These are phyloP conservation scores for Diaporthe nobilis DNA, from an alignment of 2,329 filamentous ascomycete species.

Conservation along the genomic window DNA sequence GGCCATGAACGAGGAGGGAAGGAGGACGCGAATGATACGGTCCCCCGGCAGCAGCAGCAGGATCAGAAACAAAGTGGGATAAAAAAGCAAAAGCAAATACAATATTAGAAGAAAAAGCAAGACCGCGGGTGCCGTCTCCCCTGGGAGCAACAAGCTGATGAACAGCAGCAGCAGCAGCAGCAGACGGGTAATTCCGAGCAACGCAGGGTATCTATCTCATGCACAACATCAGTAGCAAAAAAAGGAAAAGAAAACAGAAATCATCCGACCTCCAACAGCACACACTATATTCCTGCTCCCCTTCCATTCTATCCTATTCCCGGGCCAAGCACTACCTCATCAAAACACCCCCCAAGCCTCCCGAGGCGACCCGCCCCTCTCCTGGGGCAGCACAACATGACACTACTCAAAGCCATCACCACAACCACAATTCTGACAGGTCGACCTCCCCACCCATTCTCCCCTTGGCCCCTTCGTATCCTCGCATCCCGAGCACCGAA, in stretches of 20 bases:
- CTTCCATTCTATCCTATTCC: not conserved
- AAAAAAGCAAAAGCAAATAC: not conserved
- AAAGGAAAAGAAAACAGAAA: too few species aligned
- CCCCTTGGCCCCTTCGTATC: not conserved
- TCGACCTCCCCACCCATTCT: not conserved
- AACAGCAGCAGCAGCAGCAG: not conserved
- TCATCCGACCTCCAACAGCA: not conserved
- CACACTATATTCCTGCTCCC: not conserved
- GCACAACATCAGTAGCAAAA: not conserved
- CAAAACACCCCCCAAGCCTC: not conserved
- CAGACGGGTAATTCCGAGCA: not conserved
- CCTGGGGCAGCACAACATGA: conserved; percentile 3
- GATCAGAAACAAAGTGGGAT: not conserved
- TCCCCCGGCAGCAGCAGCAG: not conserved
- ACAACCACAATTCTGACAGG: conserved; percentile 11
- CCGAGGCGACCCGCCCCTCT: not conserved
- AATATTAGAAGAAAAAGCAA: not conserved
- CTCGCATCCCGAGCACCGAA: not conserved
- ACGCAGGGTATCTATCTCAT: not conserved
- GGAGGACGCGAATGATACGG: not conserved
- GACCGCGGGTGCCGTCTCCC: not conserved
- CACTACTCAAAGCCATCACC: not conserved
- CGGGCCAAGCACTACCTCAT: not conserved
- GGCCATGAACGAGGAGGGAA: not conserved
- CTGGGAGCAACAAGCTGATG: not conserved